These are phyloP conservation scores for Fraxinus excelsior DNA, from an alignment of 257 asterid genomes.

Conservation along the genomic window DNA sequence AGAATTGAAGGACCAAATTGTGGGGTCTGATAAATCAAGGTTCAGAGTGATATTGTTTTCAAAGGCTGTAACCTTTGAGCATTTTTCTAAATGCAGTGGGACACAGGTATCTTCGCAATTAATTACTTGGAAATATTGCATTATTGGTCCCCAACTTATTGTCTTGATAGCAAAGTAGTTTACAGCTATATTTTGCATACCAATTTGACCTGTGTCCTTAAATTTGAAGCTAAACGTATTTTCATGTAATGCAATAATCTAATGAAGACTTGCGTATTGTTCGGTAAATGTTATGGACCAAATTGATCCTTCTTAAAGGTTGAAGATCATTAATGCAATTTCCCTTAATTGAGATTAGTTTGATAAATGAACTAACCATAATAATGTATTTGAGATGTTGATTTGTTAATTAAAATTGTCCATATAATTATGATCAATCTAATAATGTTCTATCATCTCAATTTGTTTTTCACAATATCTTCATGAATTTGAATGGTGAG, in stretches of 20 bases:
- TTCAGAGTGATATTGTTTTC: background rate
- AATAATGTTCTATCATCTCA: background rate
- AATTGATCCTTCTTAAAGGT: background rate
- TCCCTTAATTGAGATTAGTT: background rate
- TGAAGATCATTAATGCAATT: background rate
- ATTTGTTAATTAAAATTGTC: background rate
- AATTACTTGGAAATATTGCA: background rate
- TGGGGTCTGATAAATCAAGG: constrained; percentile 5
- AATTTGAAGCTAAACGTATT: background rate
- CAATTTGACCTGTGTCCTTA: background rate
- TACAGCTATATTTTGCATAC: background rate
- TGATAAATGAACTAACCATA: background rate
- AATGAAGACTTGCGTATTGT: background rate
- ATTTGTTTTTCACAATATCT: background rate
- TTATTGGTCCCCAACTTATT: background rate
- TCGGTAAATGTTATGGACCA: background rate
- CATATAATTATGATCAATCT: background rate
- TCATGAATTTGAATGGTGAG: background rate
- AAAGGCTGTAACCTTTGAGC: background rate
- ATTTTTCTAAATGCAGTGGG: background rate
- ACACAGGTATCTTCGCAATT: constrained; percentile 3
- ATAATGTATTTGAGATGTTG: background rate
- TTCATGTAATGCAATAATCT: background rate
- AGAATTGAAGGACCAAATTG: background rate
- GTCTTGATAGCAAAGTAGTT: background rate